Evolutionary conservation across 208 protist genomes (phyloP), one percentile per base, ranked within the genome.

Genomic region (Leishmania tarentolae): DNA sequence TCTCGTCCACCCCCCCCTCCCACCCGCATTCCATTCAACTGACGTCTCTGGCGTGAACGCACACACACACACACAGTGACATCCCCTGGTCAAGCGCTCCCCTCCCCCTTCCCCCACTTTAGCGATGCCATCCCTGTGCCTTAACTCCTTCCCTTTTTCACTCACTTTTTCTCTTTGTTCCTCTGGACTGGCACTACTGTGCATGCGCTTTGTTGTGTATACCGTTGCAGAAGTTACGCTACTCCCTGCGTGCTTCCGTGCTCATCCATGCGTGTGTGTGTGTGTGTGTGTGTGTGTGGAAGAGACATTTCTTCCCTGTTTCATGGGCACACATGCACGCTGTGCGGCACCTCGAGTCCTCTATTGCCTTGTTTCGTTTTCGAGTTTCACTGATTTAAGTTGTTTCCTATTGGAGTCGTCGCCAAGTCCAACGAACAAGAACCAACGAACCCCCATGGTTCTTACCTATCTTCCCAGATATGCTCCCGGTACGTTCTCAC

Each of bases 151-250:
- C 40, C 28, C 70, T 52, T 8, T 40, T 53, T 75, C 44, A 24
- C 71, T 31, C 46, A 66, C 61, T 42, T 76, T 75, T 31, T 71
- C 70, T 74, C 75, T 76, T 57, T 69, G 31, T 8, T 53, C 70
- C 59, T 77, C 9, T 21, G n/a, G 24, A 53, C 37, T 35, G 66
- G 1, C 47, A 31, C 42, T 76, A 31, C 9, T 6, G 11, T 56
- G 72, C 46, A 11, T n/a, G 7, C n/a, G 42, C 8, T 11, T n/a
- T 44, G 1, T 40, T n/a, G 71, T 31, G 19, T 50, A 61, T 76
- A 4, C 0, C 17, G 3, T 31, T 28, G 50, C 15, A 44, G 31
- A 1, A 21, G 31, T 31, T 35, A 31, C 40, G 31, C 13, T 15
- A 31, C 9, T 21, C 31, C 31, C 61, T 40, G 4, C 37, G 61